Conservation (phyloP, 106 monocot genomes). For the Triglochin maritima region DNA sequence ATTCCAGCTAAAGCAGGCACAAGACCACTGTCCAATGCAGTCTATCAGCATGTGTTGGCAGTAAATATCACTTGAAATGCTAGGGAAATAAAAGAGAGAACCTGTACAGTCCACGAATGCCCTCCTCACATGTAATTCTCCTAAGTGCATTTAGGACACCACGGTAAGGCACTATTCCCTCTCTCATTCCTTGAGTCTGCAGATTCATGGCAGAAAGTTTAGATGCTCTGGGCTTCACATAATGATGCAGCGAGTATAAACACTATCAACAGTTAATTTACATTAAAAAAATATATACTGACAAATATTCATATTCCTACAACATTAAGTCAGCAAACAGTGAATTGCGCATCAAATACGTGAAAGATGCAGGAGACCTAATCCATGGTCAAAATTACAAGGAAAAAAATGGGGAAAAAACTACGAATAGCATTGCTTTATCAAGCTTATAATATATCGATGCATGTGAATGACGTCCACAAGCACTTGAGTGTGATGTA, state of each 20-base stretch:
- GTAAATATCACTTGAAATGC: conserved; percentile 2
- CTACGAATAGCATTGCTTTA: too few species aligned
- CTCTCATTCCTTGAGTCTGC: conserved; percentile 80
- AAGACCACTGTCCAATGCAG: conserved; percentile 55
- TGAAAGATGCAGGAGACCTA: too few species aligned
- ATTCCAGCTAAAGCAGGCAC: conserved; percentile 84
- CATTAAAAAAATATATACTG: too few species aligned
- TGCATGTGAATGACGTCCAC: too few species aligned
- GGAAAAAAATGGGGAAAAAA: too few species aligned
- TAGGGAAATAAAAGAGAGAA: conserved; percentile 3
- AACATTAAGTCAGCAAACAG: too few species aligned
- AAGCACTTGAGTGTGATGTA: too few species aligned
- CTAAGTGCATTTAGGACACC: conserved; percentile 58
- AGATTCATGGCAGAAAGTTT: conserved; percentile 4
- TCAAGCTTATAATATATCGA: too few species aligned
- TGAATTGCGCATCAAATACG: too few species aligned
- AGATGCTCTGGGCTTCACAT: neutral
- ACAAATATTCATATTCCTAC: too few species aligned
- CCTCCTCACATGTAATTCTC: conserved; percentile 71
- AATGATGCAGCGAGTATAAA: neutral
- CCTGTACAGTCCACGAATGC: conserved; percentile 89
- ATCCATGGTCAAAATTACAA: too few species aligned
- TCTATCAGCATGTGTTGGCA: neutral
- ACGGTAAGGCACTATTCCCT: conserved; percentile 50
- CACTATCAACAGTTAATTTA: neutral